Base-by-base conservation (phyloP, 2,329 filamentous ascomycete genomes). In the Pseudophaeomoniella oleicola region DNA sequence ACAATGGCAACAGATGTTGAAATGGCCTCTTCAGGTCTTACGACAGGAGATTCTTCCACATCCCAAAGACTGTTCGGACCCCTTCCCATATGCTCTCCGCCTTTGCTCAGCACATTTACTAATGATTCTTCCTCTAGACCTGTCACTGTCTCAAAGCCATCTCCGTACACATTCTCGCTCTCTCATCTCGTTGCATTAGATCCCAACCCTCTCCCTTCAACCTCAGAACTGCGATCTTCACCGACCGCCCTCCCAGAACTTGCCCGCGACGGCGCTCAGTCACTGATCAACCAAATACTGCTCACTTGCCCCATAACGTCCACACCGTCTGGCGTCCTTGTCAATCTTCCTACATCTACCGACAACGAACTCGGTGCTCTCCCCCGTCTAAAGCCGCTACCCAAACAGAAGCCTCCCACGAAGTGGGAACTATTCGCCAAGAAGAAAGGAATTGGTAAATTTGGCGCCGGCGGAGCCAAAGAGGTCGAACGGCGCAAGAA, bases 401-500 rank as follows among this genome's bases (percentile, higher is more conserved):
- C 90, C 1, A 71, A 75, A 38, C 72, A 77, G 47, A 90, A 87
- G 64, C 67, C 78, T 39, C 80, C 80, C 47, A 96, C 88, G 40
- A 94, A 86, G 59, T 98, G 90, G 90, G 80, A 94, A 66, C 75
- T 80, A 52, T 98, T 98, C 64, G 90, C 90, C 32, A 81, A 78
- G 59, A 93, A 93, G 75, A 93, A 94, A 71, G 90, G 90, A 38
- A 96, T 98, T 36, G 62, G 62, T 63, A 83, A 81, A 65, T 76
- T 78, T 60, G 93, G 87, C 72, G 6, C 22, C 22, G 60, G 59
- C n/a, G 50, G 53, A 6, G 48, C 47, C 14, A 44, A 46, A 12
- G 49, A 81, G 46, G 85, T 90, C 55, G 70, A 78, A 58, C 71
- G 76, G 43, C 68, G 60, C 71, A 64, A 63, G 57, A 81, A 94